Base-by-base conservation (phyloP, 2,329 filamentous ascomycete genomes). In the Pseudonectria buxi region DNA sequence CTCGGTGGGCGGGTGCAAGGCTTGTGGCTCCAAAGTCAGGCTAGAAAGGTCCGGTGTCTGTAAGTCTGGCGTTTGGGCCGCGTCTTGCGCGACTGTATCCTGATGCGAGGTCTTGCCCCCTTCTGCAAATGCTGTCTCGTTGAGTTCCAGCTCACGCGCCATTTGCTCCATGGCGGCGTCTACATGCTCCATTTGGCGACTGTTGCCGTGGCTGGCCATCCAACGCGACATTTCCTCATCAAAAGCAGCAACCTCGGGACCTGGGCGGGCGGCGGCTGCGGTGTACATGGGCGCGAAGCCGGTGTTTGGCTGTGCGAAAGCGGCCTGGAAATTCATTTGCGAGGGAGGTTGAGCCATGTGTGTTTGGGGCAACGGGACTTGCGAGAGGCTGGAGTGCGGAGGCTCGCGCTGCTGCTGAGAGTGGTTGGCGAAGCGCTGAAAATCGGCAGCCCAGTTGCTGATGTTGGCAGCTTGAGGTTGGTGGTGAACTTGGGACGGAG, bases 161-260 rank as follows among this genome's bases (percentile, higher is more conserved):
- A 68, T 57, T 36, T 63, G 55, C 25, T 67, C 63, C 61, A 68
- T 67, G 35, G 61, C 58, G 14, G 61, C 62, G 32, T 67, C 62
- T 3, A 67, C 62, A 24, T 65, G 53, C 15, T 57, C 50, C 54
- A 66, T 65, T 27, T 55, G 47, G 6, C 47, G 50, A 7, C 45
- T 45, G 4, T 40, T 39, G 14, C 56, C 53, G 28, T 68, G 58
- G 11, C 36, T 50, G 0, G 58, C 54, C 57, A 67, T 62, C 65
- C 65, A 68, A 15, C 49, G 52, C 6, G 56, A 53, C 57, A 68
- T 63, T 28, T 68, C 63, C 26, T 57, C 43, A 32, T 65, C 57
- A 24, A 67, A 65, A n/a, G 65, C 61, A 11, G 54, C 44, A 4
- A 43, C 43, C 3, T 26, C 41, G 3, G 44, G 49, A 7, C 42